Conservation (phyloP, 2,329 filamentous ascomycete species). For the Beauveria sp. region DNA sequence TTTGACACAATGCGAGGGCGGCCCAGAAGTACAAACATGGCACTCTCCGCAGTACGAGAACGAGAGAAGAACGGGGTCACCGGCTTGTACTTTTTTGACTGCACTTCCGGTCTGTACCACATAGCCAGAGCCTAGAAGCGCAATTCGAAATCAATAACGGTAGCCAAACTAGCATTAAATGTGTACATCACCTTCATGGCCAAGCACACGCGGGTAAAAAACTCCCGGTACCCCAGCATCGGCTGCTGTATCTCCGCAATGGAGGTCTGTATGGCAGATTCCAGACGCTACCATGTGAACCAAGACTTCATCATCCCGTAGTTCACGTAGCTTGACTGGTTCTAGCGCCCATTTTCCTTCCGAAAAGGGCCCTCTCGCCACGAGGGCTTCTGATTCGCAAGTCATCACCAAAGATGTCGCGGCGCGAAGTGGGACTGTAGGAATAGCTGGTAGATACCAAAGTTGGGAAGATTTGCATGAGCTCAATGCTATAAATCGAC, state of each 20-base stretch:
- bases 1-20: slow-evolving; percentile 39
- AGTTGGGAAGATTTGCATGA: neutral
- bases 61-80: slow-evolving; percentile 47
- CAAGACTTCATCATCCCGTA: slow-evolving; percentile 38
- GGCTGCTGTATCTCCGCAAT: slow-evolving; percentile 30
- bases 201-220: slow-evolving; percentile 30
- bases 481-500: neutral
- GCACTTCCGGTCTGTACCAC: slow-evolving; percentile 35
- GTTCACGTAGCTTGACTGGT: slow-evolving; percentile 20
- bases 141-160: neutral
- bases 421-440: neutral
- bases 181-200: slow-evolving; percentile 41
- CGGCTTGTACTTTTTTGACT: slow-evolving; percentile 38
- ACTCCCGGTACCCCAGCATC: slow-evolving; percentile 14
- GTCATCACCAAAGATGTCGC: slow-evolving; percentile 10
- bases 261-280: slow-evolving; percentile 48
- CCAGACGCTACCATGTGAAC: slow-evolving; percentile 46
- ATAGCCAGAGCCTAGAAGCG: slow-evolving; percentile 32
- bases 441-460: neutral
- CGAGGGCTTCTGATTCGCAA: slow-evolving; percentile 22
- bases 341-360: slow-evolving; percentile 26
- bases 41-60: slow-evolving; percentile 33
- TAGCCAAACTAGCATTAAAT: neutral
- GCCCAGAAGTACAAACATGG: slow-evolving; percentile 36
- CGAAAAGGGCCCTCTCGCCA: slow-evolving; percentile 24